phyloP scores from a whole-genome alignment of 441 rosid genomes.

The Populus hybrid region DNA sequence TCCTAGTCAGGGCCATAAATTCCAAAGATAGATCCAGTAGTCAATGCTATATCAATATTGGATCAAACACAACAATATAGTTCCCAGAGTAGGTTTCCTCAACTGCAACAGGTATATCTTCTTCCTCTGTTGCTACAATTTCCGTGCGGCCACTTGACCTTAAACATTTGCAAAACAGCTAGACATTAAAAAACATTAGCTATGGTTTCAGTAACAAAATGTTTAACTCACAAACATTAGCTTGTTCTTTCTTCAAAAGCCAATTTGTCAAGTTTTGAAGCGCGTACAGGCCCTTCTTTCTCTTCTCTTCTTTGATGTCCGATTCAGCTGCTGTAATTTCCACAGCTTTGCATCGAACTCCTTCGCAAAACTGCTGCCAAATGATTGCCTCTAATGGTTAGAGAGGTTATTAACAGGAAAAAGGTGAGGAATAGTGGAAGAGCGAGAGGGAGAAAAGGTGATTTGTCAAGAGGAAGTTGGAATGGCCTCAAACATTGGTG shows the following conservation, averaged over 20 bases:
- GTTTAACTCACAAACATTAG: no score
- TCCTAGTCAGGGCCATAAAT: no score
- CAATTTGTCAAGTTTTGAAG: constrained; percentile 26
- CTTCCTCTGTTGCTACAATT: constrained; percentile 38
- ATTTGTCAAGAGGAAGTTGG: not conserved
- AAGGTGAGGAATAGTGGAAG: not conserved
- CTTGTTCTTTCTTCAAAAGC: constrained; percentile 35
- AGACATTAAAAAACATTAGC: not conserved
- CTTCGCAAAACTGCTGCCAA: not conserved
- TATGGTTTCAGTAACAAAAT: not conserved
- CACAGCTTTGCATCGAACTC: not conserved
- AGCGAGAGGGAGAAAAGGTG: not conserved
- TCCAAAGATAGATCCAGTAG: constrained; percentile 4
- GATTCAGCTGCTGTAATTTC: not conserved
- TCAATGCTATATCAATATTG: not conserved
- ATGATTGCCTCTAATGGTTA: not conserved
- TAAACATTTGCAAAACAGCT: constrained; percentile 39
- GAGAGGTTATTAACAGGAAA: not conserved
- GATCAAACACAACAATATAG: constrained; percentile 3
- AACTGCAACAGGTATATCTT: constrained; percentile 34
- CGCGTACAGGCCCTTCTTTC: constrained; percentile 22
- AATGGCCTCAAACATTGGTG: not conserved
- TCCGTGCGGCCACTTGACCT: constrained; percentile 35
- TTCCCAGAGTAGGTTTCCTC: constrained; percentile 12
- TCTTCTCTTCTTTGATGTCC: not conserved